These are phyloP conservation scores for Tylopilus sp. DNA, from an alignment of 768 basidiomycete genomes.

Conservation along the genomic window DNA sequence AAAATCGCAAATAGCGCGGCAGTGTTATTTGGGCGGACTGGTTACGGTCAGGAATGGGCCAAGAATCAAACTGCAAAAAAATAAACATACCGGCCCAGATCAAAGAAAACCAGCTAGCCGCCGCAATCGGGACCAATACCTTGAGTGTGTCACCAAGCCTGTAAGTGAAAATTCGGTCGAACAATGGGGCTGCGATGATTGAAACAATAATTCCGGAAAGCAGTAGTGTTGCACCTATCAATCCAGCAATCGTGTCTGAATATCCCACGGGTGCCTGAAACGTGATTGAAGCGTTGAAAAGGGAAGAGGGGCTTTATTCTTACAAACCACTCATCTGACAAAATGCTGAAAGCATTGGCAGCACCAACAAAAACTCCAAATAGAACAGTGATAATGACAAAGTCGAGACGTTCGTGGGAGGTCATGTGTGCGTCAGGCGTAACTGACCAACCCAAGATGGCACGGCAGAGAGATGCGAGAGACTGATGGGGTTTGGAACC, in stretches of 20 bases:
- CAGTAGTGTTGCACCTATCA: slow-evolving; percentile 67
- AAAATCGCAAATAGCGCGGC: slow-evolving; percentile 64
- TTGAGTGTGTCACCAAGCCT: slow-evolving; percentile 61
- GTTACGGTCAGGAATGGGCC: neutral
- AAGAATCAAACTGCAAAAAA: too few species aligned
- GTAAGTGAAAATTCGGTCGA: slow-evolving; percentile 80
- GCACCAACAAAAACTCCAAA: slow-evolving; percentile 68
- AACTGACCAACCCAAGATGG: slow-evolving; percentile 45
- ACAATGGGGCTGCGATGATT: slow-evolving; percentile 64
- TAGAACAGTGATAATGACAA: slow-evolving; percentile 50
- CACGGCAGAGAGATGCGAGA: slow-evolving; percentile 50
- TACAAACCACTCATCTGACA: slow-evolving; percentile 69
- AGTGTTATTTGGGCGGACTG: slow-evolving; percentile 61
- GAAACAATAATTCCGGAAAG: slow-evolving; percentile 71
- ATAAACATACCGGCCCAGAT: slow-evolving; percentile 70
- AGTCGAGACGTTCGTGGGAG: slow-evolving; percentile 65
- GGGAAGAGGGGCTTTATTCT: slow-evolving; percentile 18
- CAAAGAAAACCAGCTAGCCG: slow-evolving; percentile 62
- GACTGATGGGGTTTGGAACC: slow-evolving; percentile 59
- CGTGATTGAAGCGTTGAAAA: neutral
- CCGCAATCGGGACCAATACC: slow-evolving; percentile 58
- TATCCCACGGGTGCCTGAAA: slow-evolving; percentile 70
- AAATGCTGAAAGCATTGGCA: slow-evolving; percentile 61
- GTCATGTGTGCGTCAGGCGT: slow-evolving; percentile 54
- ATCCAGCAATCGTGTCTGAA: slow-evolving; percentile 55